Evolutionary conservation across 441 rosid genomes (phyloP).

Genomic region (Erodium trifolium): DNA sequence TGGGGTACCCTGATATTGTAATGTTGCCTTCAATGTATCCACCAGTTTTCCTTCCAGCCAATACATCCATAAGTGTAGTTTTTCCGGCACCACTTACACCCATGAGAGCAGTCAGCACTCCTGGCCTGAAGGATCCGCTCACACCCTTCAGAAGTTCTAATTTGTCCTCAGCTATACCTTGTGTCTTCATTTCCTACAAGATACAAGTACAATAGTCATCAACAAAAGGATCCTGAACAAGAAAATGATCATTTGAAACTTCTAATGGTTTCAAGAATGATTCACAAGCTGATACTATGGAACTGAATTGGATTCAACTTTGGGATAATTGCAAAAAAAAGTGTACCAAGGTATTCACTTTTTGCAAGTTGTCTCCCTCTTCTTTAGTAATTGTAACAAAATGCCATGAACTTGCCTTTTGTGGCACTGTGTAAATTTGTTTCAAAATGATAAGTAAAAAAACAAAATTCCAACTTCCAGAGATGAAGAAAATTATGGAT

Average conservation of each 20-base stretch:
- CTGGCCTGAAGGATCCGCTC: constrained; percentile 85
- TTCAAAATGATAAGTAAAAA: no score
- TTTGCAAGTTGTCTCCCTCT: no score
- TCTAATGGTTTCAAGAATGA: no score
- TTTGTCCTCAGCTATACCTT: constrained; percentile 45
- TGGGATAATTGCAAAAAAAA: no score
- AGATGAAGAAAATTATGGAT: no score
- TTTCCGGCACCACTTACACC: constrained; percentile 95
- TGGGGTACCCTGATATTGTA: constrained; percentile 55
- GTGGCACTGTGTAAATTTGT: no score
- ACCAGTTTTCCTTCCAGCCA: constrained; percentile 65
- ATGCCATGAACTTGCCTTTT: no score
- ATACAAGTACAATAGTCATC: neutral
- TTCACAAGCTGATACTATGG: neutral
- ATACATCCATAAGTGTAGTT: constrained; percentile 70
- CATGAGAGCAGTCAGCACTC: constrained; percentile 87
- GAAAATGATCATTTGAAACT: neutral
- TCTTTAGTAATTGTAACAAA: no score
- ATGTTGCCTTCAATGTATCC: constrained; percentile 57
- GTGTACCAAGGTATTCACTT: no score
- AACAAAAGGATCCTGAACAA: neutral
- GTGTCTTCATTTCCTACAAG: constrained; percentile 49
- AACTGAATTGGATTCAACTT: neutral
- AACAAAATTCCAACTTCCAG: no score
- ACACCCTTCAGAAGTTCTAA: constrained; percentile 64